A percentile compares a stretch with the other conserved stretches of the same genome.
These are phyloP conservation scores for Coix lacrymajobi DNA, from an alignment of 176 grass and related monocot species.

Conservation along the genomic window DNA sequence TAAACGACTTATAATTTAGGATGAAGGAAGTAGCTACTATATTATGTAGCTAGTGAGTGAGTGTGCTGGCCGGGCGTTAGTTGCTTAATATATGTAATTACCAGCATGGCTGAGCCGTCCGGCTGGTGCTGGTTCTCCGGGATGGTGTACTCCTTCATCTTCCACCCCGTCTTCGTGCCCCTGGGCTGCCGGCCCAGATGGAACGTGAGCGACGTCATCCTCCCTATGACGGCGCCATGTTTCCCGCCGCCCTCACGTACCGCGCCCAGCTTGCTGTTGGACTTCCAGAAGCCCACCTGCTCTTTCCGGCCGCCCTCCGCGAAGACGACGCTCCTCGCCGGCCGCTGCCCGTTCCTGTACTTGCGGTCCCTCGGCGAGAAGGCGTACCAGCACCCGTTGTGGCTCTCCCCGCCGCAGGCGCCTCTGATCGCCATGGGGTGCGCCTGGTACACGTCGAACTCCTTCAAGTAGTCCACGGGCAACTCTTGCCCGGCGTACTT, in stretches of 20 bases:
- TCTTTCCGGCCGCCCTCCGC: not conserved
- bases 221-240: not conserved
- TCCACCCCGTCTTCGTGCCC: not conserved
- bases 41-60: no score
- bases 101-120: not conserved
- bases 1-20: no score
- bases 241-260: accelerated
- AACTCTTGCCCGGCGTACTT: constrained; percentile 1
- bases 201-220: constrained; percentile 6
- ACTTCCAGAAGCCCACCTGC: constrained; percentile 16
- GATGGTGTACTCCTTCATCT: constrained; percentile 37
- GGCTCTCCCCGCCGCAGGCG: not conserved
- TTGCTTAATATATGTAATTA: constrained; percentile 5
- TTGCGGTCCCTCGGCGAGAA: constrained; percentile 14
- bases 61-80: not conserved
- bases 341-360: not conserved
- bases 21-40: no score
- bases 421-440: constrained; percentile 1
- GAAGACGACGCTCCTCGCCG: not conserved
- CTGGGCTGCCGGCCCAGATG: not conserved
- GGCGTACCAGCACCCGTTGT: constrained; percentile 19
- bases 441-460: not conserved
- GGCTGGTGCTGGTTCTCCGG: not conserved
- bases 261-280: not conserved
- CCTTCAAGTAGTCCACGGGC: constrained; percentile 26